Evolutionary conservation across 106 monocot species (phyloP).

Genomic region (Xerophyta viscosa): DNA sequence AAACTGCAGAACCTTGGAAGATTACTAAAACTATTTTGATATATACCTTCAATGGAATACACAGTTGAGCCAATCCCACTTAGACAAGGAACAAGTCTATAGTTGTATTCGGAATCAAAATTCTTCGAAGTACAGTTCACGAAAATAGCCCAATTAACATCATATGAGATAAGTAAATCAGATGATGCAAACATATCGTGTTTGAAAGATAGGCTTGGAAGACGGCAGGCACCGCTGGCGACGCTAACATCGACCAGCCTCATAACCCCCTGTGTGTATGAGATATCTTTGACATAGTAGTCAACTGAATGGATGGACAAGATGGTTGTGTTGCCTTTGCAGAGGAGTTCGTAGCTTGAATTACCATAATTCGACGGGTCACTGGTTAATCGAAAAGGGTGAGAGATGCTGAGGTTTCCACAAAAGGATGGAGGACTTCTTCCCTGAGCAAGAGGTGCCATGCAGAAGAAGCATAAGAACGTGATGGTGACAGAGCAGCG

Average conservation of each 20-base stretch:
- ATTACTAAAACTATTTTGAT: too few species aligned
- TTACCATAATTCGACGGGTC: constrained; percentile 10
- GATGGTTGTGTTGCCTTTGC: not conserved
- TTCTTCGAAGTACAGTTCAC: constrained; percentile 12
- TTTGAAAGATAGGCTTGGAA: not conserved
- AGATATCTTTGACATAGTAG: constrained; percentile 7
- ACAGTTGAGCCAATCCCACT: constrained; percentile 1
- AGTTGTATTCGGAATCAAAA: not conserved
- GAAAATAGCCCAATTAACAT: not conserved
- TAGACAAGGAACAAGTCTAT: constrained; percentile 10
- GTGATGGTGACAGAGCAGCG: too few species aligned
- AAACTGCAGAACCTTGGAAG: too few species aligned
- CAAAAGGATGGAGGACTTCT: not conserved
- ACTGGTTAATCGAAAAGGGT: constrained; percentile 12
- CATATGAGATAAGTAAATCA: not conserved
- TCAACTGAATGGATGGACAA: not conserved
- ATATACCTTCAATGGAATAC: constrained; percentile 2
- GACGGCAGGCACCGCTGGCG: not conserved
- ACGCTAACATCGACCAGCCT: constrained; percentile 5
- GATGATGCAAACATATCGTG: not conserved
- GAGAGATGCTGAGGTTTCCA: not conserved
- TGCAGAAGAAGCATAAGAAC: too few species aligned
- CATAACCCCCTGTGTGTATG: not conserved
- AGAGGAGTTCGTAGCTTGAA: constrained; percentile 5
- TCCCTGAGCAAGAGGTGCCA: not conserved